Evolutionary conservation across 148 eudicot species (phyloP), one percentile per base, ranked within the genome.

Genomic region (Chenopodium suecicum): DNA sequence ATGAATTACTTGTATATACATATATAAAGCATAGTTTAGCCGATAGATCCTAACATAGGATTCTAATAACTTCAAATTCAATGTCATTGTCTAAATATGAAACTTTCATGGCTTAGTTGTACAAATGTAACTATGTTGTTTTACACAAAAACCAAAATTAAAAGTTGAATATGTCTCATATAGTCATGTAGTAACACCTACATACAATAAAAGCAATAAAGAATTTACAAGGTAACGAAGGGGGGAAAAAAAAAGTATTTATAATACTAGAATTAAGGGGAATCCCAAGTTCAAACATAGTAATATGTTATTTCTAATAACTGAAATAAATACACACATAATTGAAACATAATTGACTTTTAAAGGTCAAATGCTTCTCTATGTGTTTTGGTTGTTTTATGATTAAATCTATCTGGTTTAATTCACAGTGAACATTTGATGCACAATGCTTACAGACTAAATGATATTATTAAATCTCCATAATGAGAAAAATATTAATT

Each of bases 401-500:
- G 62, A 56, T 65, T 78, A 67, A n/a, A n/a, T 22, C 47, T 44
- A 72, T 19, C 75, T 44, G 23, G 54, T 44, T 69, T 2, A 69
- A 41, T 20, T 32, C 56, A 19, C 1, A 44, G 23, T 41, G n/a
- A 41, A n/a, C 23, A 41, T 71, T 71, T 41, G 52, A 72, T 72
- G 75, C 75, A 41, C 27, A 34, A 37, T 65, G 27, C 23, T 74
- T 78, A 56, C 31, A 32, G 81, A 79, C 75, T 66, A 79, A 47
- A 34, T 47, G 66, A 76, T 79, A 62, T 67, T 86, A 63, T 67
- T 86, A 63, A 62, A 88, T 82, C 84, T 86, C 84, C 85, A 76
- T 62, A 78, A 85, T 80, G 79, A 83, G 82, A 70, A 79, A 73
- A 64, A 78, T 70, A 86, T 82, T 88, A 80, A 88, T 63, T 73